These are phyloP conservation scores for Xylariaceae sp. DNA, from an alignment of 2,329 filamentous ascomycete genomes.

Conservation along the genomic window DNA sequence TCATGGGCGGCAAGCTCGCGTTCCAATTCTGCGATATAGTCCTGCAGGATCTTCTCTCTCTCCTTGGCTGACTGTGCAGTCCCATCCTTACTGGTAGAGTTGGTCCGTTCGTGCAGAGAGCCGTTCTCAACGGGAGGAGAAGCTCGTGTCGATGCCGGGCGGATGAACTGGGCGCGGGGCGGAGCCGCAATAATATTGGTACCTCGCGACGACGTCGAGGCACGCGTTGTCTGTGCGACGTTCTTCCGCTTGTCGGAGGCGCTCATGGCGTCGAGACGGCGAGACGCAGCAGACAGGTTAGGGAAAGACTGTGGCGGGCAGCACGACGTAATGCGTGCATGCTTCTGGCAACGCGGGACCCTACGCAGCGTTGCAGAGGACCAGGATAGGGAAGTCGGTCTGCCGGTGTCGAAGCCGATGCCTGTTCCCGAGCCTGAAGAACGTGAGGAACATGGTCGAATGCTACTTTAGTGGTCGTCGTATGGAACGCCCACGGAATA, in stretches of 20 bases:
- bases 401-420: neutral
- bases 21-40: slow-evolving; percentile 50
- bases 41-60: slow-evolving; percentile 36
- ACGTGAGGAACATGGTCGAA: neutral
- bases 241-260: slow-evolving; percentile 44
- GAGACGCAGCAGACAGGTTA: slow-evolving; percentile 8
- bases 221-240: slow-evolving; percentile 32
- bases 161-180: slow-evolving; percentile 40
- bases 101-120: slow-evolving; percentile 19
- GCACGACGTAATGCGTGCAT: slow-evolving; percentile 13
- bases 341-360: slow-evolving; percentile 1
- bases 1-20: slow-evolving; percentile 51
- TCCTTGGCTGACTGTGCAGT: slow-evolving; percentile 24
- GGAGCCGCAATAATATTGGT: slow-evolving; percentile 38
- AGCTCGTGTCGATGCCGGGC: slow-evolving; percentile 30
- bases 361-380: neutral
- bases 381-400: neutral
- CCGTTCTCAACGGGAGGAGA: slow-evolving; percentile 33
- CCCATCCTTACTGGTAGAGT: slow-evolving; percentile 23
- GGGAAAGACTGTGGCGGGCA: slow-evolving; percentile 9
- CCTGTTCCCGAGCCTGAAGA: neutral
- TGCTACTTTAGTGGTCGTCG: no score
- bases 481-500: no score
- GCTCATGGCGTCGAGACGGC: slow-evolving; percentile 35
- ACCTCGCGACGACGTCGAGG: slow-evolving; percentile 30